Base-by-base conservation (phyloP, 1,284 basidiomycete genomes). In the Meira miltonrushii region DNA sequence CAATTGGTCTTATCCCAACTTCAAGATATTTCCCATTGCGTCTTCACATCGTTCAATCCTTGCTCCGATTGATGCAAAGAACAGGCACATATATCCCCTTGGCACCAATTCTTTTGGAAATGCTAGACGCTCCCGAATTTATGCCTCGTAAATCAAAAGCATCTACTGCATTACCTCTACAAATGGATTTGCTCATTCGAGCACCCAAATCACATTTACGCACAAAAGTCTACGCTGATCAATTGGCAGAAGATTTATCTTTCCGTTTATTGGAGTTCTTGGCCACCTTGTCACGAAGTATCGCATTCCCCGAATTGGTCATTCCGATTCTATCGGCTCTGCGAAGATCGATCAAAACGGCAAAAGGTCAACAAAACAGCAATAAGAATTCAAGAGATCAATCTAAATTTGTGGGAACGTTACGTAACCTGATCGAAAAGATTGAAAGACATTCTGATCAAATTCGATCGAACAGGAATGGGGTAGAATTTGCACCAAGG, bases 281-380 rank as follows among this genome's bases (percentile, higher is more conserved):
- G 77, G 81, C 64, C 0, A 89, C 88, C 78, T 87, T 76, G 28
- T 65, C 72, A 12, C 50, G 65, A 25, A 67, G 63, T 48, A 72
- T 97, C 58, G 90, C 90, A 0, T 96, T 96, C 81, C 94, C 94
- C 1, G 95, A 99, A 80, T 82, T 95, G 55, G 83, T 87, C 12
- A 84, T 97, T n/a, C 92, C 94, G 1, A 81, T 93, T 40, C 80
- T 87, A n/a, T 84, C 88, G 28, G 71, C 74, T 64, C 58, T 77
- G 38, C 68, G 68, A 57, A 60, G 75, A 43, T 25, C 61, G 19
- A 65, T 76, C 23, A 75, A 74, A 64, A 47, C 69, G 6, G 54
- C 64, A 46, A 57, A 71, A 13, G 69, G 68, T 43, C 57, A 66
- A 44, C 50, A 28, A 41, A 33, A 39, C 25, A 13, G 17, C 15